Percentiles rank a stretch among this genome's conserved stretches.
Evolutionary conservation across 1,284 basidiomycete species (phyloP).

Genomic region (Chondrostereum purpureum): DNA sequence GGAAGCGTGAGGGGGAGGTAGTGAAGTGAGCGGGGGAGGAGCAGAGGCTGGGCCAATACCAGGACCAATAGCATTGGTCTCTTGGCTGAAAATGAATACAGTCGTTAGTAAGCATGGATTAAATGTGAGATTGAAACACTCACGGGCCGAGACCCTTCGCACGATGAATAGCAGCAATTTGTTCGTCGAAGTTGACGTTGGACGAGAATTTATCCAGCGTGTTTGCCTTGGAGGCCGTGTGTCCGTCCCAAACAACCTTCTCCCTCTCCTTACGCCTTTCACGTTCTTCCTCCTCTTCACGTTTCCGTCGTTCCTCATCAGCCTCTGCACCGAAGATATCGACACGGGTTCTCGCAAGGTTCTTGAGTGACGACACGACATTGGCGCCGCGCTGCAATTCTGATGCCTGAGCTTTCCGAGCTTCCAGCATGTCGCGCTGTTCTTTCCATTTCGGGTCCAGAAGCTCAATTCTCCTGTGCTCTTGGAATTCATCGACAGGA

Average conservation of each 20-base stretch:
- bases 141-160: constrained; percentile 81
- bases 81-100: constrained; percentile 45
- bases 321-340: constrained; percentile 92
- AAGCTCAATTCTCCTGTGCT: constrained; percentile 98
- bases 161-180: constrained; percentile 90
- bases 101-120: constrained; percentile 8
- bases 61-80: constrained; percentile 69
- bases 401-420: constrained; percentile 84
- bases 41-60: constrained; percentile 75
- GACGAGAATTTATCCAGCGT: constrained; percentile 88
- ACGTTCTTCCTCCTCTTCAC: constrained; percentile 79
- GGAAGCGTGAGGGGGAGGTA: constrained; percentile 60
- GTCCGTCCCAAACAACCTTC: constrained; percentile 94
- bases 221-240: constrained; percentile 83
- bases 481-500: constrained; percentile 89
- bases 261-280: constrained; percentile 78
- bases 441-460: constrained; percentile 98
- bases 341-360: constrained; percentile 85
- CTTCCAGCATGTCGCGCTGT: constrained; percentile 81
- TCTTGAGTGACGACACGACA: constrained; percentile 85
- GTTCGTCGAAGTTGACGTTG: constrained; percentile 89
- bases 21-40: constrained; percentile 53
- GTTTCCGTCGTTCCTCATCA: constrained; percentile 82
- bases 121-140: constrained; percentile 24
- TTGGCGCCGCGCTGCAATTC: constrained; percentile 87